Base-by-base conservation (phyloP, 768 basidiomycete genomes). In the Tylopilus felleus region DNA sequence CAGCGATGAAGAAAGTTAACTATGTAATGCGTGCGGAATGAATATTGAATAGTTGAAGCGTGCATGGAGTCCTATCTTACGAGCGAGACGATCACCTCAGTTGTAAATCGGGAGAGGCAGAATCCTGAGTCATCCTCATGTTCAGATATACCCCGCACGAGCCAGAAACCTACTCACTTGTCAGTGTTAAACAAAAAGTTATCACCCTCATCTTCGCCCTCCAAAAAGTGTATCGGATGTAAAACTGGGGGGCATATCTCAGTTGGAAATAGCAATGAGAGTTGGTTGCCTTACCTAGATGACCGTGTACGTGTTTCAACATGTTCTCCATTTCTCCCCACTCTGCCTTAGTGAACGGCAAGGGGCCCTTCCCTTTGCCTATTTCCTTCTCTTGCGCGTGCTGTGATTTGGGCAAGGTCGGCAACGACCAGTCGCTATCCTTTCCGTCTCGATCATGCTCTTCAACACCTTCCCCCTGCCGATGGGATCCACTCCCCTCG, bases 151-250 rank as follows among this genome's bases (percentile, higher is more conserved):
- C 7, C 22, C 23, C 39, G 14, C 36, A 41, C 3, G 19, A 44
- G 31, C 16, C 33, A 33, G 40, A 29, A 39, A 42, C 10, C 10
- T 28, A 67, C 78, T 55, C 58, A 86, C 88, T 80, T 79, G 65
- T 96, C 94, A 27, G 91, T 82, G 64, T 90, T 91, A 73, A 96
- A 96, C 56, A 97, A 73, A 75, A 97, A 96, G 68, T 98, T 98
- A 60, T 95, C 88, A 7, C 88, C 86, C 1, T 83, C 77, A 65
- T 96, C 93, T 71, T 98, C 95, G n/a, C 83, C 89, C 70, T 98
- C 95, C 56, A 98, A 65, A 74, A 98, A 98, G 12, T 85, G 83
- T 16, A 78, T 89, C 2, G 95, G 85, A 72, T 90, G 90, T 12
- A 91, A 51, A 36, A 98, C 95, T 96, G 36, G n/a, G 9, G 16